Evolutionary conservation across 2,329 filamentous ascomycete genomes (phyloP).

Genomic region (Drechslerella dactyloides): DNA sequence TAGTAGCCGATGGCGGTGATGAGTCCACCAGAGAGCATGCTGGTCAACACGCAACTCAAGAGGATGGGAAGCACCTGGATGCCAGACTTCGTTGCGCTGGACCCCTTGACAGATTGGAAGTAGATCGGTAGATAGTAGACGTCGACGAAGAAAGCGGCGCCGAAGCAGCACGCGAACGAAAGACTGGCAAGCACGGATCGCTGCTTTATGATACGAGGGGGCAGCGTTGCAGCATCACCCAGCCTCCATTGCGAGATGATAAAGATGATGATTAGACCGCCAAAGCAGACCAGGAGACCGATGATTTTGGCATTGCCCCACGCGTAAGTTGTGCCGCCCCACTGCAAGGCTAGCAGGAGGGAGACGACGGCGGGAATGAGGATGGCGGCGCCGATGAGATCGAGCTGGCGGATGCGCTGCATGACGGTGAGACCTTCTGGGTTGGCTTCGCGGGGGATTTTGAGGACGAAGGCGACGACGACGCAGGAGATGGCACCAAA

Average conservation of each 20-base stretch:
- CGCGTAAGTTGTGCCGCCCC: constrained; percentile 65
- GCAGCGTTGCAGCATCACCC: constrained; percentile 64
- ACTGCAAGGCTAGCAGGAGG: constrained; percentile 69
- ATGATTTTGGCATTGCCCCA: constrained; percentile 66
- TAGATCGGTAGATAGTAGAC: constrained; percentile 64
- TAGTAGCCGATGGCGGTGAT: constrained; percentile 68
- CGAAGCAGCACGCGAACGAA: constrained; percentile 62
- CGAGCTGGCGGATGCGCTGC: constrained; percentile 64
- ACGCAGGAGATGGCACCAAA: constrained; percentile 63
- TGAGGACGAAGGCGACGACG: constrained; percentile 63
- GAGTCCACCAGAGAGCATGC: constrained; percentile 61
- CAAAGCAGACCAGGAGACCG: constrained; percentile 64
- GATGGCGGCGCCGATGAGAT: constrained; percentile 67
- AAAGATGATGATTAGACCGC: constrained; percentile 61
- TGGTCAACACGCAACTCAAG: constrained; percentile 63
- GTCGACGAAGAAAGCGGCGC: constrained; percentile 64
- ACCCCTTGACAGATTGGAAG: constrained; percentile 65
- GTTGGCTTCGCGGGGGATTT: constrained; percentile 55
- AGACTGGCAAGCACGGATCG: constrained; percentile 64
- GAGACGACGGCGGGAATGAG: constrained; percentile 68
- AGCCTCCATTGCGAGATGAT: constrained; percentile 62
- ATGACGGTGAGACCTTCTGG: constrained; percentile 55
- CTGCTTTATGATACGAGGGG: constrained; percentile 64
- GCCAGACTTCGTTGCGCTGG: constrained; percentile 63
- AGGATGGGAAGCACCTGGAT: constrained; percentile 65